Evolutionary conservation across 768 basidiomycete genomes (phyloP), one percentile per base, ranked within the genome.

Genomic region (Ramaria sp.): DNA sequence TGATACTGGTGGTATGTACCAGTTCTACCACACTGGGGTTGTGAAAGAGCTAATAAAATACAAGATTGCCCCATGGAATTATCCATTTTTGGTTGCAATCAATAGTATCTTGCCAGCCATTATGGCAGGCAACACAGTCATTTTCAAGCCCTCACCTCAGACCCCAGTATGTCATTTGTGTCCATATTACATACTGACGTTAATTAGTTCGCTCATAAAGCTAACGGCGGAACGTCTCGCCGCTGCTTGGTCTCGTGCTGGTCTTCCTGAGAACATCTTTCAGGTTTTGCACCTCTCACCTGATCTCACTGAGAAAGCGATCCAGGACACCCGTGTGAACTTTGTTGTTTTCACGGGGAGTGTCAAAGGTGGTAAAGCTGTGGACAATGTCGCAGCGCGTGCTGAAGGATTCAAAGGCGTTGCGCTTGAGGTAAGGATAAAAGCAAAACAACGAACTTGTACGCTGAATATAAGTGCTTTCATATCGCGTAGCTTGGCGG

Each of bases 101-200:
- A 99, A 99, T 70, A 84, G 90, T 3, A 82, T 98, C 51, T 78
- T 99, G 22, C 96, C 96, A 1, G 90, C 92, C 0, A 74, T 99
- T 61, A 74, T 98, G 30, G 83, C 94, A 63, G 89, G 96, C 31
- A 98, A 99, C 67, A 71, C 89, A 0, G 88, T 97, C 11, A 68
- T 99, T 46, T 74, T 98, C 66, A 99, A 98, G 68, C 95, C 96
- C 0, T 95, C 93, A 1, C 96, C 96, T 0, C 96, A 99, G 66
- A 97, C 94, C 0, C 95, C 96, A 4, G 65, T 66, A 47, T 13
- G 62, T 24, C 15, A 43, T 34, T 31, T 22, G 51, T 19, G 56
- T 7, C 31, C 13, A 38, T 37, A 17, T 49, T 34, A 15, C 19
- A 27, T 22, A 22, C 19, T 54, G 22, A 24, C 43, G 30, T 57